Evolutionary conservation across 2,329 filamentous ascomycete genomes (phyloP), one percentile per base, ranked within the genome.

Genomic region (Arthrinium phaeospermum): DNA sequence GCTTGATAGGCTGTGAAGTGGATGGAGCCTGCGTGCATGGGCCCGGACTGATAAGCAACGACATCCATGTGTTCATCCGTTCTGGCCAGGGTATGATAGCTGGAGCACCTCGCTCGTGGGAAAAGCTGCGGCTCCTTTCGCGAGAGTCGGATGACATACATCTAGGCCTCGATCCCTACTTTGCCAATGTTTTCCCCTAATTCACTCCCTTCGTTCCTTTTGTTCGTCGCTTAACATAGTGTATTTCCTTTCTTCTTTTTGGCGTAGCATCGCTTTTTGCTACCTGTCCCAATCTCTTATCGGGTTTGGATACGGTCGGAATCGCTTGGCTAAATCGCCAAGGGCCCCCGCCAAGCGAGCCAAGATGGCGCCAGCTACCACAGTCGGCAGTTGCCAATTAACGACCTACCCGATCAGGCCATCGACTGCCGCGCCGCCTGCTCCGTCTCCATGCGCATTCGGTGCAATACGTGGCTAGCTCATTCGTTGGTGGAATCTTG

Each of bases 241-340:
- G 1, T 24, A 16, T 34, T 24, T 27, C 24, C 10, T 24, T 57
- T 24, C 2, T 53, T 1, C 6, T 4, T 19, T 30, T 10, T 37
- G 37, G 37, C 27, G 24, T 30, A 7, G 24, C 24, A 30, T 30
- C 30, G 10, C 12, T 4, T 16, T 6, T 19, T 10, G 2, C 27
- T 7, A 14, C 53, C 19, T 2, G 19, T 8, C 37, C 30, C 16
- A 64, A 13, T 37, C 30, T 41, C 57, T 64, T 64, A 64, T 64
- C 57, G 5, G 30, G 57, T n/a, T 37, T 64, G 34, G 16, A 3
- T 12, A 37, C 22, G 10, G 34, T 41, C 5, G 57, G 57, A 64
- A 41, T 41, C 57, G 57, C 57, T 64, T 64, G 57, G 57, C 57
- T 64, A 41, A 64, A 64, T 41, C 10, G 57, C 34, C 57, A n/a